Evolutionary conservation across 257 asterid genomes (phyloP), one percentile per base, ranked within the genome.

Genomic region (Paraleonurus japonicus): DNA sequence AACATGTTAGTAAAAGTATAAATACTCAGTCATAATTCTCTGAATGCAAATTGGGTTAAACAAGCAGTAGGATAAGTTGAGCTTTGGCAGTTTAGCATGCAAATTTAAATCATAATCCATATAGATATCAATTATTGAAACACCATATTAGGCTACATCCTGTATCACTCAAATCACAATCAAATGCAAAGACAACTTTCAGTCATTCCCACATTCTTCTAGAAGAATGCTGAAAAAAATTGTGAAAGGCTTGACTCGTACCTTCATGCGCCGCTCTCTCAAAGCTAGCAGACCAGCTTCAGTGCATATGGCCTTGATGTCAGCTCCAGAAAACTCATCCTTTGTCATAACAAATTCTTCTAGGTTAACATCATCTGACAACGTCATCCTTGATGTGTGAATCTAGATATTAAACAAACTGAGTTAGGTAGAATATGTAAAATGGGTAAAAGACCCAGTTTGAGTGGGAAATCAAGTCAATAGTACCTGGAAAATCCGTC

Each of bases 211-310:
- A 61, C 4, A 8, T 20, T 13, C 12, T 72, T 50, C 28, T 59
- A 13, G 12, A 33, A 24, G 15, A 5, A 37, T 67, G 20, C 45
- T 12, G 19, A 27, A 12, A 20, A 24, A 41, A 53, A 19, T 3
- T 22, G 12, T 13, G 37, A 54, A 24, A 66, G 65, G 47, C 41
- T 24, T 16, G 54, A 72, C 12, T 1, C 13, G 37, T 71, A 92
- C 98, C 96, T 92, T 92, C 98, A 89, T 92, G 13, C 96, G 90
- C 4, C 96, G 92, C 82, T 92, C 98, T 81, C 98, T 88, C 70
- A 92, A 63, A 67, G 98, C 98, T 66, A 86, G 94, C 85, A 92
- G 76, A 76, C 96, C 98, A 74, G 98, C 96, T 86, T 92, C 98
- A 12, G 98, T 89, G 74, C 98, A 92, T 69, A 92, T 92, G 50